Base-by-base conservation (phyloP, 1,284 basidiomycete species). In the Ustilago cynodontis region DNA sequence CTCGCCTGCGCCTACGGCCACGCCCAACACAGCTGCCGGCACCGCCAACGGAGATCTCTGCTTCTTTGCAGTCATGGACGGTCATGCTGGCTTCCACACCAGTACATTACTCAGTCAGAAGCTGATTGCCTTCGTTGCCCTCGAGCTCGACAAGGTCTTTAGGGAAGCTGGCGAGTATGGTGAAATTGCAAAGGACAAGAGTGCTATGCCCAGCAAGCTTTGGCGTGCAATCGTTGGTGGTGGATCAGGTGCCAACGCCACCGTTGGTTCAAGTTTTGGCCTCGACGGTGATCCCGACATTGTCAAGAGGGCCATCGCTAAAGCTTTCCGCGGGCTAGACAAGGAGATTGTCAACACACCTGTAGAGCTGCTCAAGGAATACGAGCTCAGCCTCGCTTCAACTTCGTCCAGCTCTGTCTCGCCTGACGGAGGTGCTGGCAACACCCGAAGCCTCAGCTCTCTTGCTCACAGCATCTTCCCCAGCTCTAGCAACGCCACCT, bases 11-110 rank as follows among this genome's bases (percentile, higher is more conserved):
- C 57, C 66, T 29, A 65, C 56, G 7, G 61, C 59, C 4, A 64
- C 64, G 2, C 57, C 66, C 37, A 65, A 65, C 54, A 73, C 65
- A 26, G 71, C 62, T 39, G 39, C 51, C n/a, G 55, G 45, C 39
- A 71, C 47, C 28, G 67, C 72, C 6, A 80, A 77, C 39, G 80
- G 80, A 10, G 80, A 82, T 54, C 70, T 82, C 24, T 82, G 80
- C 55, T 92, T 96, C 86, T 94, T 94, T 80, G 89, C 93, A 1
- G 91, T 97, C 29, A 92, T 95, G 90, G 97, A 99, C 83, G 97
- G 97, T 1, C 97, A 99, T 85, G 89, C 91, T 1, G 97, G 94
- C 1, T 89, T 83, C 74, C 90, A 94, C 64, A 99, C 97, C 1
- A 94, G 93, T 5, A 90, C 91, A 65, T 88, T 98, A 31, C 91